These are phyloP conservation scores for Leishmania aethiopica DNA, from an alignment of 208 protist species.

Conservation along the genomic window DNA sequence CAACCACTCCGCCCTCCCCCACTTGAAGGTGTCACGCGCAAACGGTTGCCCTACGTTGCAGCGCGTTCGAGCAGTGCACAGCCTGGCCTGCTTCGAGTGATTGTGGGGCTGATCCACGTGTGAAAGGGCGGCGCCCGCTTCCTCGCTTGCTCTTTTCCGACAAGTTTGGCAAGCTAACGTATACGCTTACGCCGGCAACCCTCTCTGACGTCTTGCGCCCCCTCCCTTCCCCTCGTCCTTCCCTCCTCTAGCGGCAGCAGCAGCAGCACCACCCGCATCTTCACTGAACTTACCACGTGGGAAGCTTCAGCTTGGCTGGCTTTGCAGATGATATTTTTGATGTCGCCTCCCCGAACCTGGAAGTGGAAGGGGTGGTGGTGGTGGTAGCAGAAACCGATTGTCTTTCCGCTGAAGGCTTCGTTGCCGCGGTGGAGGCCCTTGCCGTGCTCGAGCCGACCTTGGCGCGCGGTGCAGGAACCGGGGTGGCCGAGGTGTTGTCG, in stretches of 20 bases:
- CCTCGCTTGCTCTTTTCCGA: background rate
- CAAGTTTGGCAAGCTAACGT: background rate
- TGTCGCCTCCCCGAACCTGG: background rate
- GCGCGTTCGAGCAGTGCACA: background rate
- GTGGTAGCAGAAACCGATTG: background rate
- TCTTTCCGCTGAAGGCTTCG: background rate
- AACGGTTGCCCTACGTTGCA: background rate
- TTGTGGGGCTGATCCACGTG: no score
- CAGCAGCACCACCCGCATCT: background rate
- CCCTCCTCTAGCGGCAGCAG: background rate
- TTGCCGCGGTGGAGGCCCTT: background rate
- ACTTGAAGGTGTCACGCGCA: background rate
- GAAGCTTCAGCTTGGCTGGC: slow-evolving; percentile 30
- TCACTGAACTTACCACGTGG: slow-evolving; percentile 22
- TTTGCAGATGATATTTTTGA: background rate
- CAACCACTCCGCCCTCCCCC: background rate
- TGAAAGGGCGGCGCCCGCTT: background rate
- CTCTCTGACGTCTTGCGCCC: background rate
- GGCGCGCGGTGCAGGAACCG: background rate
- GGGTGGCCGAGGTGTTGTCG: background rate
- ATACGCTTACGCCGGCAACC: background rate
- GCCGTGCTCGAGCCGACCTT: background rate
- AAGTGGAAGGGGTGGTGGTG: background rate
- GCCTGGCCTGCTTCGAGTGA: background rate
- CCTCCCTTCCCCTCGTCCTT: no score